Evolutionary conservation across 1,284 basidiomycete species (phyloP).

Genomic region (Moesziomyces globuligerus): DNA sequence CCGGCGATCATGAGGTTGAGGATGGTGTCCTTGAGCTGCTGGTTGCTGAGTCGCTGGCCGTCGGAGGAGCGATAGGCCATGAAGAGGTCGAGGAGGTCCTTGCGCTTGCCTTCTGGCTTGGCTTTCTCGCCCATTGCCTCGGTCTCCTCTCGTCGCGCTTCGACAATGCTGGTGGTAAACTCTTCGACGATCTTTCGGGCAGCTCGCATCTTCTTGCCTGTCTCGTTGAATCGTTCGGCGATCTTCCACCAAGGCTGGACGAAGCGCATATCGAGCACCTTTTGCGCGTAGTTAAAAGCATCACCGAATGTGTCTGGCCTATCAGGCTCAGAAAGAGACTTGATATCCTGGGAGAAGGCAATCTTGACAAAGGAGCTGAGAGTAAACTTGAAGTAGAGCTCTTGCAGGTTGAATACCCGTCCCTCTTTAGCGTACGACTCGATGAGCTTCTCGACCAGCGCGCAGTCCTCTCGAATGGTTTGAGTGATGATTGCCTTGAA

Average conservation of each 20-base stretch:
- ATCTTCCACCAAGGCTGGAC: slow-evolving; percentile 27
- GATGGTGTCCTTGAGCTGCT: slow-evolving; percentile 42
- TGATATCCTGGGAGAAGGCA: slow-evolving; percentile 17
- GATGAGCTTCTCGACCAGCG: slow-evolving; percentile 3
- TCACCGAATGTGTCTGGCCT: slow-evolving; percentile 9
- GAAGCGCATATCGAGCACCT: slow-evolving; percentile 15
- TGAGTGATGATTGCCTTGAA: slow-evolving; percentile 17
- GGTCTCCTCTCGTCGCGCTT: slow-evolving; percentile 11
- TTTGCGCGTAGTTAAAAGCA: slow-evolving; percentile 20
- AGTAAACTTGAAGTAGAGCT: slow-evolving; percentile 25
- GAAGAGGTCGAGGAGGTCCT: slow-evolving; percentile 39
- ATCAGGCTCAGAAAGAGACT: slow-evolving; percentile 3
- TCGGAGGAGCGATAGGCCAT: slow-evolving; percentile 29
- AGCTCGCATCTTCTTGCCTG: slow-evolving; percentile 4
- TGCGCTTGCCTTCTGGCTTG: slow-evolving; percentile 4
- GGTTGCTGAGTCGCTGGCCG: slow-evolving; percentile 16
- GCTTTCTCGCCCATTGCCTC: neutral
- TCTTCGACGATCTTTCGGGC: slow-evolving; percentile 2
- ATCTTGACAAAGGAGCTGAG: slow-evolving; percentile 26
- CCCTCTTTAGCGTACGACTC: slow-evolving; percentile 3
- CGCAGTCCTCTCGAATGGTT: slow-evolving; percentile 9
- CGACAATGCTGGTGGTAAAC: slow-evolving; percentile 13
- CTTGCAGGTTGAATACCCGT: slow-evolving; percentile 10
- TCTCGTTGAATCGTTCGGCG: slow-evolving; percentile 6
- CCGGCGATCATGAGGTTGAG: slow-evolving; percentile 46